Conservation (phyloP, 345 rosid genomes). For the Linum lewisii region DNA sequence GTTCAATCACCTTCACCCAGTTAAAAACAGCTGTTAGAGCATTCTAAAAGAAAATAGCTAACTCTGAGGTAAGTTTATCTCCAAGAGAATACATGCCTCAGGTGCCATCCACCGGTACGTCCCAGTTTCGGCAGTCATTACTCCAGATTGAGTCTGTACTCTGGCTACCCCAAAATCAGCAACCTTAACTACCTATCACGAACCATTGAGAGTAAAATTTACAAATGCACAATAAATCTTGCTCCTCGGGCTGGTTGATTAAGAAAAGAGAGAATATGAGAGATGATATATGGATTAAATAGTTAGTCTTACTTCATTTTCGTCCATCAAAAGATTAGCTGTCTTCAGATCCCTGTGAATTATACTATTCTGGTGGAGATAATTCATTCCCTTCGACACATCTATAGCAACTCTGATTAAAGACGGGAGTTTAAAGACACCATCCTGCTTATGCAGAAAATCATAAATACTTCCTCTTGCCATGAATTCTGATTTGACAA, state of each 20-base stretch:
- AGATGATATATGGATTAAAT: background rate
- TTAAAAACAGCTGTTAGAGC: conserved; percentile 6
- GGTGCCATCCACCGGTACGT: conserved; percentile 99
- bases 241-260: background rate
- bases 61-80: conserved; percentile 4
- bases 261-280: background rate
- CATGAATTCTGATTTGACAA: conserved; percentile 74
- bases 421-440: conserved; percentile 64
- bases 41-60: background rate
- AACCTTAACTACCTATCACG: conserved; percentile 73
- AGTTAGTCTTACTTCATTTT: conserved; percentile 64
- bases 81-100: conserved; percentile 42
- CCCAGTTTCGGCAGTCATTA: conserved; percentile 98
- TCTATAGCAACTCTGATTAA: conserved; percentile 81
- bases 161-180: conserved; percentile 99
- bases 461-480: conserved; percentile 83
- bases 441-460: conserved; percentile 76
- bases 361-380: conserved; percentile 90
- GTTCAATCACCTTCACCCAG: conserved; percentile 78
- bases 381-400: conserved; percentile 92
- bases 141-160: conserved; percentile 85
- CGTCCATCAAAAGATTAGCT: conserved; percentile 98
- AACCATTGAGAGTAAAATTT: background rate
- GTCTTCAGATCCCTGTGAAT: conserved; percentile 93
- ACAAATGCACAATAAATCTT: background rate